A percentile compares a stretch with the other conserved stretches of the same genome.
Conservation (phyloP, 2,329 filamentous ascomycete species). For the Cordyceps cateniannulata region DNA sequence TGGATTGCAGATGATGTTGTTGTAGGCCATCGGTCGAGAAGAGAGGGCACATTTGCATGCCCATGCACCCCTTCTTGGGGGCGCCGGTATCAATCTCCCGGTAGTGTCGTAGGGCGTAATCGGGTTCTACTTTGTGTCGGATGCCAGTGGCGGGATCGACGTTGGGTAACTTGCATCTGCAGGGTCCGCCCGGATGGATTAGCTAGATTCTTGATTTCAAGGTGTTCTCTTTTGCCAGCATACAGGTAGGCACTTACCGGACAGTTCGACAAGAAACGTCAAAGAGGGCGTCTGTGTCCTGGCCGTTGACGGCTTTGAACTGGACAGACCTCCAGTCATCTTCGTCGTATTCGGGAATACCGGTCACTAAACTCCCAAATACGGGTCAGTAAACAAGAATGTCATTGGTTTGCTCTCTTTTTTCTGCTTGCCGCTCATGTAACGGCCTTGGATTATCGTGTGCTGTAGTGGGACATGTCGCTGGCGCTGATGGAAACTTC, state of each 20-base stretch:
- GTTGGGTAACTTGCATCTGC: slow-evolving; percentile 62
- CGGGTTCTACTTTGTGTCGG: slow-evolving; percentile 49
- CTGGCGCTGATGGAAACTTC: not conserved
- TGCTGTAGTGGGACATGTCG: not conserved
- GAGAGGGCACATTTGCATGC: slow-evolving; percentile 59
- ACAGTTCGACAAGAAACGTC: slow-evolving; percentile 59
- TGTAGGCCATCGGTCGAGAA: slow-evolving; percentile 28
- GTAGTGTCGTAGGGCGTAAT: slow-evolving; percentile 50
- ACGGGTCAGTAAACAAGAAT: not conserved
- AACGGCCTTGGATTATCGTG: too few relatives aligned
- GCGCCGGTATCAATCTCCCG: slow-evolving; percentile 56
- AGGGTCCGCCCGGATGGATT: slow-evolving; percentile 8
- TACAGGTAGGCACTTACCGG: slow-evolving; percentile 33
- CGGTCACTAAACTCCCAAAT: slow-evolving; percentile 41
- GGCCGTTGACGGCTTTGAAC: slow-evolving; percentile 41
- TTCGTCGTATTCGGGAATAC: slow-evolving; percentile 58
- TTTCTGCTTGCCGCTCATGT: not conserved
- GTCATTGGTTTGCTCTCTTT: too few relatives aligned
- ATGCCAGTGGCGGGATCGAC: slow-evolving; percentile 57
- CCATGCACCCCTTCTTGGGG: slow-evolving; percentile 50
- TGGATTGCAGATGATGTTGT: not conserved
- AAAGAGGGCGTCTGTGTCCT: slow-evolving; percentile 30
- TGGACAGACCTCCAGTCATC: slow-evolving; percentile 61
- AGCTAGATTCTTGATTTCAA: not conserved
- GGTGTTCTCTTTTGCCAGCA: not conserved